Evolutionary conservation across 768 basidiomycete genomes (phyloP).

Genomic region (Kwoniella mangroviensis): DNA sequence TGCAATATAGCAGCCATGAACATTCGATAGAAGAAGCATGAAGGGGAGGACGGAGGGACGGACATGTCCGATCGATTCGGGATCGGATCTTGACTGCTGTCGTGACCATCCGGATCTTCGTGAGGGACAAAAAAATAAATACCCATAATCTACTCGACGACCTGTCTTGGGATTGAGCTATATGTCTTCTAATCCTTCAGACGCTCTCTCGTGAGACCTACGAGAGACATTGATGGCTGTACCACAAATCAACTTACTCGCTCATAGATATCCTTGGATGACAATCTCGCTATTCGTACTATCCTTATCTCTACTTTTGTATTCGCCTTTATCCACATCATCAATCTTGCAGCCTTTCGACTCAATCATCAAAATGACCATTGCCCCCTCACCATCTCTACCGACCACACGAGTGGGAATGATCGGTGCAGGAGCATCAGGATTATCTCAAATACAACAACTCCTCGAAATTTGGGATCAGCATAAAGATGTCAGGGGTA

Average conservation of each 20-base stretch:
- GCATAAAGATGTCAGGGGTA: constrained; percentile 22
- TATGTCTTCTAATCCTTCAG: too few relatives aligned
- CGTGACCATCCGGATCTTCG: not conserved
- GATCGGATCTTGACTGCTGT: not conserved
- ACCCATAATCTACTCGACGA: too few relatives aligned
- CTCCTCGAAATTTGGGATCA: constrained; percentile 44
- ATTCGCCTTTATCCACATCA: not conserved
- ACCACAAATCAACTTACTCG: not conserved
- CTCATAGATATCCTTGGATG: not conserved
- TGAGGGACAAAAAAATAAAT: not conserved
- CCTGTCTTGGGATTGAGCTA: not conserved
- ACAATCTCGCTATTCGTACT: not conserved
- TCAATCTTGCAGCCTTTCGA: not conserved
- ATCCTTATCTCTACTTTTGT: not conserved
- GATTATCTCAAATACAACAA: constrained; percentile 38
- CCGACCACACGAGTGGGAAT: constrained; percentile 39
- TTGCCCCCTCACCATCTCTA: not conserved
- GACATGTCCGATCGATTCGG: not conserved
- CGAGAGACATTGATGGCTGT: too few relatives aligned
- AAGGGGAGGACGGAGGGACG: too few relatives aligned
- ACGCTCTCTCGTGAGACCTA: too few relatives aligned
- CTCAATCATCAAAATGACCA: not conserved
- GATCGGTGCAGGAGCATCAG: constrained; percentile 53
- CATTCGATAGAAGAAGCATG: too few relatives aligned
- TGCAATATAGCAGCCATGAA: too few relatives aligned